phyloP scores from a whole-genome alignment of 2,329 filamentous ascomycete genomes.

The Biscogniauxia marginata region DNA sequence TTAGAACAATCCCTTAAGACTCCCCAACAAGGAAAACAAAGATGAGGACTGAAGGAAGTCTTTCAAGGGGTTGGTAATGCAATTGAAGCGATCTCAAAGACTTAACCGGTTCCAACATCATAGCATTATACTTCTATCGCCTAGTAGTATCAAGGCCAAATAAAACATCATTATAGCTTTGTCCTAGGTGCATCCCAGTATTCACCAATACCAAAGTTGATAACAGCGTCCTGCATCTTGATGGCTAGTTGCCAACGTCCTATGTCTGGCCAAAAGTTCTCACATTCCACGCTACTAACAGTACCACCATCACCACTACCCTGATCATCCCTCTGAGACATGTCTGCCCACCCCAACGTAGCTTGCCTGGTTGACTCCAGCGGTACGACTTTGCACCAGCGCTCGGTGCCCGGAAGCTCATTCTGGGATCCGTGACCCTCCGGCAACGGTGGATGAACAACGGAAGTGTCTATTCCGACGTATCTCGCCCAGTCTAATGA shows the following conservation, averaged over 20 bases:
- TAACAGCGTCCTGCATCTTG: slow-evolving; percentile 30
- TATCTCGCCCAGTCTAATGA: slow-evolving; percentile 38
- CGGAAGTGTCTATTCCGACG: slow-evolving; percentile 41
- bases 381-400: slow-evolving; percentile 43
- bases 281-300: slow-evolving; percentile 18
- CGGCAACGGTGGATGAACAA: slow-evolving; percentile 52
- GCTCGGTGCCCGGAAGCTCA: slow-evolving; percentile 45
- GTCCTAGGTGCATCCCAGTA: slow-evolving; percentile 25
- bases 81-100: not conserved
- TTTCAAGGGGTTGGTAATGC: not conserved
- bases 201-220: slow-evolving; percentile 29
- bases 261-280: slow-evolving; percentile 48
- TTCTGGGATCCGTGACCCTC: slow-evolving; percentile 36
- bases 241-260: slow-evolving; percentile 42
- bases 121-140: not conserved
- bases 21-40: not conserved
- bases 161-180: slow-evolving; percentile 7
- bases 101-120: not conserved
- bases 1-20: not conserved
- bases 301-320: slow-evolving; percentile 21
- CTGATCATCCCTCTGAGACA: slow-evolving; percentile 38
- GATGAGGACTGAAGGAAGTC: not conserved
- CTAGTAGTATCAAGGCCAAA: too few relatives aligned
- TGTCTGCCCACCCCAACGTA: slow-evolving; percentile 47
- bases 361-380: slow-evolving; percentile 29